These are phyloP conservation scores for Astragalus membranaceus DNA, from an alignment of 306 rosid genomes.

Conservation along the genomic window DNA sequence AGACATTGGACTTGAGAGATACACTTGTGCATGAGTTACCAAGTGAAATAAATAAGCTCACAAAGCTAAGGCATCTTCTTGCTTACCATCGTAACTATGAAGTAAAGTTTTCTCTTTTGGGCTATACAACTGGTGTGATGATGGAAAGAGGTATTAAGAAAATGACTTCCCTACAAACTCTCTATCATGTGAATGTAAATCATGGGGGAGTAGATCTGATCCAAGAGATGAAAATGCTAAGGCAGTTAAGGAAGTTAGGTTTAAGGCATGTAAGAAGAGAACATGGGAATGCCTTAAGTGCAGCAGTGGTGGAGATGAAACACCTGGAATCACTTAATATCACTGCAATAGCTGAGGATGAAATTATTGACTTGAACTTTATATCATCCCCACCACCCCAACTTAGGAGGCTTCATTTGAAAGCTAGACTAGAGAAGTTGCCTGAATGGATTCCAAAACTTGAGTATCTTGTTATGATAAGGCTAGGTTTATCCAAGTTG, in stretches of 20 bases:
- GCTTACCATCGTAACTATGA: background rate
- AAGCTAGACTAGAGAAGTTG: background rate
- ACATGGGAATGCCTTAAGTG: background rate
- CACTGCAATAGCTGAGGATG: background rate
- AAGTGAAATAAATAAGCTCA: background rate
- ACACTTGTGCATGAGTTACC: background rate
- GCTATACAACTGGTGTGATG: background rate
- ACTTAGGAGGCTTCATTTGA: background rate
- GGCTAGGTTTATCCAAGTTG: background rate
- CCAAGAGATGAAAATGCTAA: background rate
- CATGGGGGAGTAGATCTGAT: background rate
- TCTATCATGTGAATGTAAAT: background rate
- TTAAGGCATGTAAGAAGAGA: background rate
- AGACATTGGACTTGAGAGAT: no score
- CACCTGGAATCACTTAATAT: background rate
- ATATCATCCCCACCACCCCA: background rate
- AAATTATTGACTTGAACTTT: background rate
- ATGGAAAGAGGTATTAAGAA: background rate
- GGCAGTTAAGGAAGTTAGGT: background rate
- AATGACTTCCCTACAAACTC: background rate
- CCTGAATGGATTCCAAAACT: background rate
- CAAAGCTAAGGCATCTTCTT: background rate
- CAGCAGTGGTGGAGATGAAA: background rate
- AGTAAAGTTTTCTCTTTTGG: background rate
- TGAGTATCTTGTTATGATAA: background rate